phyloP scores from a whole-genome alignment of 2,329 filamentous ascomycete species.

The Aspergillus fructus region DNA sequence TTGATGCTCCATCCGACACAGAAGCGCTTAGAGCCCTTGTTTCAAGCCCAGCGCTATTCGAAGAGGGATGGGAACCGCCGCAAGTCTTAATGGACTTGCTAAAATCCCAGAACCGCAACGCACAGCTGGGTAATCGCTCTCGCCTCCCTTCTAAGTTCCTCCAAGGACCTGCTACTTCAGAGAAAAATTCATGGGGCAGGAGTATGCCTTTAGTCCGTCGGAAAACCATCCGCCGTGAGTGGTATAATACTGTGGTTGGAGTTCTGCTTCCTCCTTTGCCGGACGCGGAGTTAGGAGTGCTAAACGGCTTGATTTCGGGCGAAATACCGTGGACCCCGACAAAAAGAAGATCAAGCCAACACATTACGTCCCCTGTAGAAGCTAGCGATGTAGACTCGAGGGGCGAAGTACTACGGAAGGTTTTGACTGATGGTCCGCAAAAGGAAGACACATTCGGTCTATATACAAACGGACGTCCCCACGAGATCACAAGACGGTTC shows the following conservation, averaged over 20 bases:
- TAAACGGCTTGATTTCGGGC: constrained; percentile 36
- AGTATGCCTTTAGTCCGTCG: constrained; percentile 30
- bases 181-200: constrained; percentile 37
- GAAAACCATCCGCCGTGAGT: constrained; percentile 36
- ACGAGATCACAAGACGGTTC: constrained; percentile 39
- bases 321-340: constrained; percentile 30
- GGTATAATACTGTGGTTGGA: constrained; percentile 34
- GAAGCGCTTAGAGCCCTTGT: constrained; percentile 15
- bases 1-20: constrained; percentile 25
- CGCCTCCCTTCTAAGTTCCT: constrained; percentile 21
- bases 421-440: constrained; percentile 37
- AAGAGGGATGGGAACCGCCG: constrained; percentile 37
- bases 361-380: neutral
- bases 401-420: constrained; percentile 21
- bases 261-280: constrained; percentile 42
- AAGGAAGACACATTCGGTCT: constrained; percentile 35
- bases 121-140: constrained; percentile 23
- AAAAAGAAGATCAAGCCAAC: constrained; percentile 24
- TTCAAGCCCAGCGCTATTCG: neutral
- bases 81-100: constrained; percentile 32
- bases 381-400: constrained; percentile 3
- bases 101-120: constrained; percentile 33
- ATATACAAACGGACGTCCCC: constrained; percentile 39
- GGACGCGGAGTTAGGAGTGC: constrained; percentile 32
- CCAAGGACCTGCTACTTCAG: constrained; percentile 31